These are phyloP conservation scores for Gloeopeniophorella convolvens DNA, from an alignment of 768 basidiomycete species.

Conservation along the genomic window DNA sequence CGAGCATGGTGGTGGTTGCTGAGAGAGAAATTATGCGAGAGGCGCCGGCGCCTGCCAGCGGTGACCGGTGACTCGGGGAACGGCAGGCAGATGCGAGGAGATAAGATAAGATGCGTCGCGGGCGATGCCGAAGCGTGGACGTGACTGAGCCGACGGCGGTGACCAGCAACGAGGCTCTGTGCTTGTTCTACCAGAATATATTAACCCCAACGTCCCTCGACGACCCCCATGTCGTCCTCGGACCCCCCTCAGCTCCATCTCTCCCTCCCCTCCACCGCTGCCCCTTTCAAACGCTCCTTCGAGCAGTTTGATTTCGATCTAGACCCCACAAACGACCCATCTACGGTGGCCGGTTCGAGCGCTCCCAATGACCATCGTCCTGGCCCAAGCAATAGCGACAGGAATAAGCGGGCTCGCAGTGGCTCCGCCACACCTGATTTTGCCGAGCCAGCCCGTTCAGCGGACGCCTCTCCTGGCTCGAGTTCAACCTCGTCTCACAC, in stretches of 20 bases:
- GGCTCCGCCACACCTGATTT: conserved; percentile 12
- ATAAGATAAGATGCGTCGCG: conserved; percentile 1
- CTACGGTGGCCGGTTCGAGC: conserved; percentile 27
- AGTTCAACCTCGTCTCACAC: conserved; percentile 14
- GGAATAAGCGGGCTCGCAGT: conserved; percentile 20
- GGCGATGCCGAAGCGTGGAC: conserved; percentile 7
- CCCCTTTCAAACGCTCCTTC: conserved; percentile 57
- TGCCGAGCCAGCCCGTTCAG: conserved; percentile 7
- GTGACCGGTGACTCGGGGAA: not conserved
- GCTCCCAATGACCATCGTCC: conserved; percentile 18
- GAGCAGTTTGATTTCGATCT: conserved; percentile 52
- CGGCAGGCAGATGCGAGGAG: not conserved
- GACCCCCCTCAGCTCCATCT: conserved; percentile 49
- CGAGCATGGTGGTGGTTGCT: conserved; percentile 26
- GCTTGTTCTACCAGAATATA: not conserved
- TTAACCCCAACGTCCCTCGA: conserved; percentile 12
- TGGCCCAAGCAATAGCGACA: conserved; percentile 17
- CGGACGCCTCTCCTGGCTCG: conserved; percentile 5
- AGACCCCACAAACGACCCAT: conserved; percentile 35
- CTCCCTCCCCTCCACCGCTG: conserved; percentile 41
- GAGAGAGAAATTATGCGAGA: not conserved
- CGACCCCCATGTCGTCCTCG: conserved; percentile 25
- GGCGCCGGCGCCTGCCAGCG: not conserved
- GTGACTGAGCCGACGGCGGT: too few species aligned
- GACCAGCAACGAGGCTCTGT: too few species aligned